Percentiles rank a stretch among this genome's conserved stretches.
These are phyloP conservation scores for Kuraishia floccosa DNA, from an alignment of 805 yeast genomes.

Conservation along the genomic window DNA sequence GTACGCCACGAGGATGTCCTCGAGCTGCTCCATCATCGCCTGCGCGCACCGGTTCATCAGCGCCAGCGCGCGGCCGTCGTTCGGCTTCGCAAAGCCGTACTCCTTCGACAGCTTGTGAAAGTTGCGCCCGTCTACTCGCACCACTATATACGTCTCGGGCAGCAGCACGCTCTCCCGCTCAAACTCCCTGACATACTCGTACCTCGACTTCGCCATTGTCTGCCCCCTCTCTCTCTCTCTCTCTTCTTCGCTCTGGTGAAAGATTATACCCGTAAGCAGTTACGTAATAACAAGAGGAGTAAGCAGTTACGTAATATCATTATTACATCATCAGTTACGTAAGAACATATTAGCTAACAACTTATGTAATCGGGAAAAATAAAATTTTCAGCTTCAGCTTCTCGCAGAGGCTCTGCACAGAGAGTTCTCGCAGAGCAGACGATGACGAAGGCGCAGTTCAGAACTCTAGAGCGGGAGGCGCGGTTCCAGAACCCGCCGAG, in stretches of 20 bases:
- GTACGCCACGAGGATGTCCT: conserved; percentile 72
- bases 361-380: too few species aligned
- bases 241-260: too few species aligned
- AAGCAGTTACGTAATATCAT: too few species aligned
- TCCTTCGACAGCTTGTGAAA: conserved; percentile 74
- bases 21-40: conserved; percentile 48
- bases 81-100: conserved; percentile 79
- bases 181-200: conserved; percentile 76
- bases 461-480: conserved; percentile 80
- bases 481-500: conserved; percentile 85
- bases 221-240: conserved; percentile 1
- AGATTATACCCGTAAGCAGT: too few species aligned
- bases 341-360: too few species aligned
- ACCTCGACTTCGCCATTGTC: conserved; percentile 73
- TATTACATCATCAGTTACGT: neutral
- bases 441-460: conserved; percentile 45
- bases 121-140: conserved; percentile 89
- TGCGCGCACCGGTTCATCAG: conserved; percentile 78
- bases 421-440: too few species aligned
- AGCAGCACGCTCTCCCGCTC: conserved; percentile 65
- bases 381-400: too few species aligned
- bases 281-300: too few species aligned
- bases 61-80: conserved; percentile 63
- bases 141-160: conserved; percentile 72
- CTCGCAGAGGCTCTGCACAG: too few species aligned